These are phyloP conservation scores for Malassezia obtusa DNA, from an alignment of 1,284 basidiomycete genomes.

Conservation along the genomic window DNA sequence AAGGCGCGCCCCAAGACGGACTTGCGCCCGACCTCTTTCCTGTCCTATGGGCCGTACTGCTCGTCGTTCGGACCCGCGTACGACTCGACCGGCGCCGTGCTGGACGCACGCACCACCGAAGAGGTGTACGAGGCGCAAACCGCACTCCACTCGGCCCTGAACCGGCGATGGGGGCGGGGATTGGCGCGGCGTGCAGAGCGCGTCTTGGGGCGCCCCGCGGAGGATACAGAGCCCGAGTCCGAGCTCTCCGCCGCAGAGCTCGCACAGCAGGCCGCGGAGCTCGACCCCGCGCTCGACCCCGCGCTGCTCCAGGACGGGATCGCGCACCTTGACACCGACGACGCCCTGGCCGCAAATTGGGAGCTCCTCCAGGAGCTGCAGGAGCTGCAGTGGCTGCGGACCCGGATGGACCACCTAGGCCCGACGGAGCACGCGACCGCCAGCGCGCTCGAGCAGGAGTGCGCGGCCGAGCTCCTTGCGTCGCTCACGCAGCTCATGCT, in stretches of 20 bases:
- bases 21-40: conserved; percentile 20
- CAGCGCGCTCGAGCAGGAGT: conserved; percentile 21
- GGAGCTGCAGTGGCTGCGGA: conserved; percentile 34
- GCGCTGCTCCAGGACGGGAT: conserved; percentile 16
- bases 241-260: not conserved
- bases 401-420: conserved; percentile 20
- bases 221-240: not conserved
- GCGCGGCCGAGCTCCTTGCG: conserved; percentile 22
- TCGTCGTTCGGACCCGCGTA: conserved; percentile 35
- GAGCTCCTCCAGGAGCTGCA: conserved; percentile 29
- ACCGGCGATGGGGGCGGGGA: conserved; percentile 5
- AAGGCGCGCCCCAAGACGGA: not conserved
- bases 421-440: conserved; percentile 7
- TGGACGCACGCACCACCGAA: conserved; percentile 19
- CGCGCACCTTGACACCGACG: conserved; percentile 22
- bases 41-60: conserved; percentile 33
- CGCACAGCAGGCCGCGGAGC: not conserved
- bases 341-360: conserved; percentile 21
- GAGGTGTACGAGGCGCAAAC: conserved; percentile 12
- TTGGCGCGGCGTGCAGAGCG: conserved; percentile 11
- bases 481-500: conserved; percentile 24
- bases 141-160: not conserved
- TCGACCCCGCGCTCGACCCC: conserved; percentile 17
- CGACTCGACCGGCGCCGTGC: conserved; percentile 26
- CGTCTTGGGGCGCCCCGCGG: conserved; percentile 4